Base-by-base conservation (phyloP, 2,329 filamentous ascomycete genomes). In the Fusarium newnesense region DNA sequence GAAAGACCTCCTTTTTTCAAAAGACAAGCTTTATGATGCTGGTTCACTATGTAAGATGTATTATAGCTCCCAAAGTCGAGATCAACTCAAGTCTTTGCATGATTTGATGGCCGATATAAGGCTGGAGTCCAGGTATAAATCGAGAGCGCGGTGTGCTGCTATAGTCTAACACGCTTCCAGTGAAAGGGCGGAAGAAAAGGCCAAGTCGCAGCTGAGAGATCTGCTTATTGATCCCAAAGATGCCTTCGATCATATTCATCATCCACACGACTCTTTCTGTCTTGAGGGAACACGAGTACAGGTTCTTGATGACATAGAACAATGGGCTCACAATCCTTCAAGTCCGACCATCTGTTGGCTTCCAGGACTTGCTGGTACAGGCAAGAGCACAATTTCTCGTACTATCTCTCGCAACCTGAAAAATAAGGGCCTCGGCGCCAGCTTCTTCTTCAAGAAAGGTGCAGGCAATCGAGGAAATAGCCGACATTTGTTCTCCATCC, bases 401-500 rank as follows among this genome's bases (percentile, higher is more conserved):
- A 69, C 58, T 1, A 10, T 69, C 0, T 47, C 58, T 1, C 36
- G 40, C 1, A 43, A 53, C 2, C 13, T 56, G 1, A 40, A n/a
- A 3, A 16, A 24, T 2, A 18, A 8, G 18, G 12, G 9, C 1
- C 40, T 68, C 0, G 57, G 64, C 0, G 67, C 58, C 1, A 47
- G 37, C 4, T 64, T 64, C 12, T 30, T 64, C 39, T 67, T 64
- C 44, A 64, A 57, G 43, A 39, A 44, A 34, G 42, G 53, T 5
- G 64, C 39, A 0, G 42, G 34, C 2, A 54, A 47, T 7, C 50
- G 50, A 36, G 57, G 43, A 4, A 52, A 13, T 15, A n/a, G 47
- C 2, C 47, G 30, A 0, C 19, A 34, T 67, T 44, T n/a, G 72
- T 75, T 52, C 76, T 86, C 28, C 78, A 85, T 39, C 0, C 65